phyloP scores from a whole-genome alignment of 148 eudicot genomes.

The Vaccinium myrtillus region DNA sequence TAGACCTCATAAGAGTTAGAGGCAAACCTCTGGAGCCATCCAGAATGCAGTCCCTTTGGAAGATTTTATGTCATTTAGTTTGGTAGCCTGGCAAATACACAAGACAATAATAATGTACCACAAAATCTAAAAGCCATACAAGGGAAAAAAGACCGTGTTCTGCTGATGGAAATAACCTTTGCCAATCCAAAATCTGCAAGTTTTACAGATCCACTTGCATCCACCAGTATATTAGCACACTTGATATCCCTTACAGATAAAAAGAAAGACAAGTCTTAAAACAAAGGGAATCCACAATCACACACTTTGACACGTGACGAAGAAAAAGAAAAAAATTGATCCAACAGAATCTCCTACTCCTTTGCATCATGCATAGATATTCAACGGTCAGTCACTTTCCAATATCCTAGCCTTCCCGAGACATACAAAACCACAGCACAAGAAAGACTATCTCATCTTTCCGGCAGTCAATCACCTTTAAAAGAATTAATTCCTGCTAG shows the following conservation, averaged over 20 bases:
- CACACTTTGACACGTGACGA: neutral
- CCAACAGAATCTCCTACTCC: conserved; percentile 1
- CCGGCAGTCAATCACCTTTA: neutral
- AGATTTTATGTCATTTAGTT: conserved; percentile 75
- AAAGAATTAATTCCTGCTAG: neutral
- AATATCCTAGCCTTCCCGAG: neutral
- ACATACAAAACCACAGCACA: neutral
- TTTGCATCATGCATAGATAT: neutral
- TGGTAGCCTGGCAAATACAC: no score
- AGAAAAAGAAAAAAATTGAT: neutral
- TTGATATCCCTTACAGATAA: conserved; percentile 54
- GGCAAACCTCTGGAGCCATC: conserved; percentile 87
- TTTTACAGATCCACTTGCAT: conserved; percentile 54
- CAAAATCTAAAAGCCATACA: no score
- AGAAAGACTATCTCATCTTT: neutral
- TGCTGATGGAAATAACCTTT: no score
- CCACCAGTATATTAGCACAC: conserved; percentile 68
- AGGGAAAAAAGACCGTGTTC: no score
- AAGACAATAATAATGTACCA: no score
- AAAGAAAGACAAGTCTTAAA: conserved; percentile 13
- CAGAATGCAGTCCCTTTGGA: conserved; percentile 90
- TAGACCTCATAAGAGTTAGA: conserved; percentile 11
- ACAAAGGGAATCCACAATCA: neutral
- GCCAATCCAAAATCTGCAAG: conserved; percentile 79
- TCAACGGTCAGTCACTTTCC: neutral